Evolutionary conservation across 495 filamentous ascomycete genomes (phyloP).

Genomic region (Lophiostoma macrostomum): DNA sequence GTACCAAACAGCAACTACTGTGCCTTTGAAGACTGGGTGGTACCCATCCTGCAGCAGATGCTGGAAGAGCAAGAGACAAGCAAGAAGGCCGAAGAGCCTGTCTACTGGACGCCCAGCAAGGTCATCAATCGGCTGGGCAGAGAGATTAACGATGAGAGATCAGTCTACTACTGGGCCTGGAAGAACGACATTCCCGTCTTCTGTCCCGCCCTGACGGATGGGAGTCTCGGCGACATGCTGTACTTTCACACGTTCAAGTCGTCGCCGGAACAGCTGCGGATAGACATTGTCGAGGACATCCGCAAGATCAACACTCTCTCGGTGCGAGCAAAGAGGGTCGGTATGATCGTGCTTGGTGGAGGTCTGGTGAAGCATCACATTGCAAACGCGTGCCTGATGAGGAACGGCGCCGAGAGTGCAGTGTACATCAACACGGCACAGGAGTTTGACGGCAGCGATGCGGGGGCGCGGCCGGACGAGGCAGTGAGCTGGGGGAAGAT

Average conservation of each 20-base stretch:
- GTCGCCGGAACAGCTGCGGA: constrained; percentile 69
- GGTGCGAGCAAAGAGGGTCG: constrained; percentile 74
- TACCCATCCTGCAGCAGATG: constrained; percentile 88
- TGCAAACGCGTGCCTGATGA: constrained; percentile 93
- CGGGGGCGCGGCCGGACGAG: constrained; percentile 91
- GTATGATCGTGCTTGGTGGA: constrained; percentile 92
- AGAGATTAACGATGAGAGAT: constrained; percentile 86
- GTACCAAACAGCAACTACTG: constrained; percentile 97
- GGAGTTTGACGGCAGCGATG: constrained; percentile 97
- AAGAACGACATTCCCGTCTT: constrained; percentile 94
- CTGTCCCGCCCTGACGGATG: constrained; percentile 93
- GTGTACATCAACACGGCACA: constrained; percentile 96
- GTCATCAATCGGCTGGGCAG: constrained; percentile 81
- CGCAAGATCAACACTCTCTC: constrained; percentile 85
- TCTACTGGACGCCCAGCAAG: constrained; percentile 87
- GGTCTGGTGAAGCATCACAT: constrained; percentile 97
- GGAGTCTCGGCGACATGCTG: constrained; percentile 92
- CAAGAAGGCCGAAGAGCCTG: constrained; percentile 57
- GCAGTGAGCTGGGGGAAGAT: constrained; percentile 99
- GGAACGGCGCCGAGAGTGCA: constrained; percentile 92
- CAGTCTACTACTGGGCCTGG: constrained; percentile 91
- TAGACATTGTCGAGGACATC: constrained; percentile 90
- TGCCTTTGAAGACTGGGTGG: constrained; percentile 93
- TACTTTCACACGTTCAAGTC: constrained; percentile 93
- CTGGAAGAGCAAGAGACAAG: constrained; percentile 85